Conservation (phyloP, 352 stramenopile species). For the Phytophthora lateralis region DNA sequence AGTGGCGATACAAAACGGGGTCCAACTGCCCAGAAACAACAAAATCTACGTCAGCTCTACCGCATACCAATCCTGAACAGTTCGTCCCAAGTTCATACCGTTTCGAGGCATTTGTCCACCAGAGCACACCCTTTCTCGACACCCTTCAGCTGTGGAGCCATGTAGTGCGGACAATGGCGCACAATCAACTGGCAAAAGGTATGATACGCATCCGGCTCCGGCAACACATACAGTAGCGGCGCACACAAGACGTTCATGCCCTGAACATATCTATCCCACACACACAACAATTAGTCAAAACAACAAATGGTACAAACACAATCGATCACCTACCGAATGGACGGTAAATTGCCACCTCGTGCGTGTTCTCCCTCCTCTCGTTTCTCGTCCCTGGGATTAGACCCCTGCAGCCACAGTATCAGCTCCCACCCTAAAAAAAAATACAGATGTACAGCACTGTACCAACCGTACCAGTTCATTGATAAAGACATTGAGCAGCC, state of each 20-base stretch:
- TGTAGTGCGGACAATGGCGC: slow-evolving; percentile 89
- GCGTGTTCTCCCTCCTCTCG: slow-evolving; percentile 24
- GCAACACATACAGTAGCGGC: slow-evolving; percentile 92
- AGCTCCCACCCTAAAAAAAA: not conserved
- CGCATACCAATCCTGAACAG: not conserved
- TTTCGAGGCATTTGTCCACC: slow-evolving; percentile 83
- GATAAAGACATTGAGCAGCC: slow-evolving; percentile 93
- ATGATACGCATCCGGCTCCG: slow-evolving; percentile 90
- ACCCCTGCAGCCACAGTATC: slow-evolving; percentile 10
- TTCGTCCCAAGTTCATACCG: slow-evolving; percentile 33
- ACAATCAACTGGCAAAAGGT: slow-evolving; percentile 90
- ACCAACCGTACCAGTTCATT: slow-evolving; percentile 55
- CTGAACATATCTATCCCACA: slow-evolving; percentile 83
- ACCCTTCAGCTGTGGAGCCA: slow-evolving; percentile 86
- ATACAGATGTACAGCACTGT: not conserved
- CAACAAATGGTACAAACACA: not conserved
- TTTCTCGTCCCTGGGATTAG: slow-evolving; percentile 28
- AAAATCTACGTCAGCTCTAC: not conserved
- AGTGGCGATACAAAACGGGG: slow-evolving; percentile 80
- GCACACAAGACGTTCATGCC: slow-evolving; percentile 93
- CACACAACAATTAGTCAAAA: not conserved
- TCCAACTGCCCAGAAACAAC: slow-evolving; percentile 56
- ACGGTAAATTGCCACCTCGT: slow-evolving; percentile 41
- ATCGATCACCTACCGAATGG: slow-evolving; percentile 39
- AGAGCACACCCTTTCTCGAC: slow-evolving; percentile 83